Evolutionary conservation across 2,329 filamentous ascomycete genomes (phyloP).

Genomic region (Lecanicillium sp.): DNA sequence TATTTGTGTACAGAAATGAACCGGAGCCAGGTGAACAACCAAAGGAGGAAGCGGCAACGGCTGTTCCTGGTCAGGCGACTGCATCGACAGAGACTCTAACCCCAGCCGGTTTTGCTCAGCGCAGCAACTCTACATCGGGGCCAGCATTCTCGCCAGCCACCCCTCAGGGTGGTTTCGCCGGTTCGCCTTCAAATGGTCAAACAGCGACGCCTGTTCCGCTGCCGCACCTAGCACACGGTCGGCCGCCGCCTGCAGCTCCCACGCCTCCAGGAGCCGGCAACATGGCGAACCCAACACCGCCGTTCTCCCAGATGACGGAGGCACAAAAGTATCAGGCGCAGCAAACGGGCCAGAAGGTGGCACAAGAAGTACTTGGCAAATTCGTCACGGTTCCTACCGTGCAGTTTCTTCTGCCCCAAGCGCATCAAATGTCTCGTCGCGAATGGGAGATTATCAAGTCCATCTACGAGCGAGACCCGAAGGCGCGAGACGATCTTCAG

Average conservation of each 20-base stretch:
- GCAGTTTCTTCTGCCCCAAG: conserved; percentile 61
- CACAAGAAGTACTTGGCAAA: conserved; percentile 55
- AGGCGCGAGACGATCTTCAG: conserved; percentile 54
- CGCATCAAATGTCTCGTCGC: conserved; percentile 57
- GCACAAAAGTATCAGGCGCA: conserved; percentile 34
- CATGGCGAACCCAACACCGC: conserved; percentile 13
- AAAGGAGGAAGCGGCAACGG: conserved; percentile 11
- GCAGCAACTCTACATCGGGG: conserved; percentile 41
- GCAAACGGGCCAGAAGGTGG: conserved; percentile 46
- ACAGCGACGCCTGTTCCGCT: conserved; percentile 10
- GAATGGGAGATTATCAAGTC: conserved; percentile 69
- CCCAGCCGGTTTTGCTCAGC: conserved; percentile 26
- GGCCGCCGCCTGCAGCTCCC: conserved; percentile 11
- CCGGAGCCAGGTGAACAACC: conserved; percentile 25
- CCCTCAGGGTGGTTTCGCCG: conserved; percentile 20
- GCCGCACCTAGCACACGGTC: conserved; percentile 8
- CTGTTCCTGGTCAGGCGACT: conserved; percentile 8
- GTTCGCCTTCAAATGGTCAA: conserved; percentile 14
- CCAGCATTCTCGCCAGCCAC: conserved; percentile 48
- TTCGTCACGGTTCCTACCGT: conserved; percentile 58
- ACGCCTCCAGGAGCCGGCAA: conserved; percentile 10
- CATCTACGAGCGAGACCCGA: conserved; percentile 59
- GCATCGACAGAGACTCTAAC: conserved; percentile 24
- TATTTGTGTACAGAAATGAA: conserved; percentile 73
- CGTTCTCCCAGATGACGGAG: conserved; percentile 16